Conservation (phyloP, 805 yeast genomes). For the Kazachstania kunashirensis region DNA sequence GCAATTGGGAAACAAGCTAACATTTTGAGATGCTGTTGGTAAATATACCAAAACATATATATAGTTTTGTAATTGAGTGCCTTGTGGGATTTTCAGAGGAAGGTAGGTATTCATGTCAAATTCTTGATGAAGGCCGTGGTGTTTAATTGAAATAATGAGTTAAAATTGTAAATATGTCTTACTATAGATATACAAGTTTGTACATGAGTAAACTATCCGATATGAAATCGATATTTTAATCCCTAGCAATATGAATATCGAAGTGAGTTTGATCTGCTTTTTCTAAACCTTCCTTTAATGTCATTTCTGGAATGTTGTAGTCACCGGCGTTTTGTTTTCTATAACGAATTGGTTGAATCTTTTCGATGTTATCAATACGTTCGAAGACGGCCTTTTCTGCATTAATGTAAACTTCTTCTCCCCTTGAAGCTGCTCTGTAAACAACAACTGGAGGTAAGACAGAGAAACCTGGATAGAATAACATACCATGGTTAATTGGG, state of each 20-base stretch:
- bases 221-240: not conserved
- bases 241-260: constrained; percentile 7
- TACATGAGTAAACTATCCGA: no score
- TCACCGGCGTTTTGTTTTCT: constrained; percentile 19
- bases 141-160: no score
- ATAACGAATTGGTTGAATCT: constrained; percentile 10
- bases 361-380: constrained; percentile 6
- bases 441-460: constrained; percentile 16
- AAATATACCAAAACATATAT: no score
- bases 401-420: constrained; percentile 1
- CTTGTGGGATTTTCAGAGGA: no score
- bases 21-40: no score
- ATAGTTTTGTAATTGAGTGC: no score
- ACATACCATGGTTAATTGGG: constrained; percentile 20
- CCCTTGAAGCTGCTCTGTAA: constrained; percentile 5
- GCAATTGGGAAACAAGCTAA: no score
- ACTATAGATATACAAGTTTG: no score
- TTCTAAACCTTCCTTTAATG: constrained; percentile 11
- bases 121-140: no score
- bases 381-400: constrained; percentile 4
- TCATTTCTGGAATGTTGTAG: constrained; percentile 9
- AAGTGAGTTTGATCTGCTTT: constrained; percentile 10
- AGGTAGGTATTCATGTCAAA: no score
- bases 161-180: no score
- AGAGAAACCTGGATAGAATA: constrained; percentile 18